phyloP scores from a whole-genome alignment of 352 stramenopile genomes.

The Hyaloperonospora brassicae region DNA sequence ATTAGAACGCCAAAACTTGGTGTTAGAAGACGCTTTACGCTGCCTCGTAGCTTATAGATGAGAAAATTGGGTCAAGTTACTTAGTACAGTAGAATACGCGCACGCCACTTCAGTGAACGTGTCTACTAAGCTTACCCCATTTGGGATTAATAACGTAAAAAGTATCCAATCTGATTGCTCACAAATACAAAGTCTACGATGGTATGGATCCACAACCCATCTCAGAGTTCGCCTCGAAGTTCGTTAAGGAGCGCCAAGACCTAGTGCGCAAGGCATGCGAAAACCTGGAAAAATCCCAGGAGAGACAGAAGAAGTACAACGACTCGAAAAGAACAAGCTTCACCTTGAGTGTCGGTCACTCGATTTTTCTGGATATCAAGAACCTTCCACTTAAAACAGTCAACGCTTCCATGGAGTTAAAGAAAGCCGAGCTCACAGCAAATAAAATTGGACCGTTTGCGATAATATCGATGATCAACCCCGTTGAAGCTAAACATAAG shows the following conservation, averaged over 20 bases:
- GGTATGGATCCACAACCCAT: neutral
- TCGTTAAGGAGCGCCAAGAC: too few relatives aligned
- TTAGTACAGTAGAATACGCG: neutral
- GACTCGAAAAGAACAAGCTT: constrained; percentile 7
- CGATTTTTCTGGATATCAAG: constrained; percentile 7
- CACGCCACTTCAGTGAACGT: neutral
- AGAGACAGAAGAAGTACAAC: constrained; percentile 10
- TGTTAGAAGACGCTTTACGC: constrained; percentile 13
- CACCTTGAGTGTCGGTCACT: constrained; percentile 9
- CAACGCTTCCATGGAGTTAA: constrained; percentile 1
- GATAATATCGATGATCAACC: constrained; percentile 2
- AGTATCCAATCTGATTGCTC: neutral
- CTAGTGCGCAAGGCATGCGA: constrained; percentile 6
- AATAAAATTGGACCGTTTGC: constrained; percentile 2
- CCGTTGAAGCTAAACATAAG: neutral
- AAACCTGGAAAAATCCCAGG: constrained; percentile 7
- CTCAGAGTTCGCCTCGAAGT: constrained; percentile 5
- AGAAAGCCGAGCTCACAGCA: neutral
- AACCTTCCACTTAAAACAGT: constrained; percentile 4
- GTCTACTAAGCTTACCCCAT: too few relatives aligned
- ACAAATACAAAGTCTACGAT: neutral
- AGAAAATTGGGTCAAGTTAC: neutral
- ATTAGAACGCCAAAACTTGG: too few relatives aligned
- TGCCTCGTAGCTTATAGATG: constrained; percentile 10
- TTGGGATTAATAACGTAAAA: neutral